Conservation (phyloP, 768 basidiomycete genomes). For the Lenzites betulinus region DNA sequence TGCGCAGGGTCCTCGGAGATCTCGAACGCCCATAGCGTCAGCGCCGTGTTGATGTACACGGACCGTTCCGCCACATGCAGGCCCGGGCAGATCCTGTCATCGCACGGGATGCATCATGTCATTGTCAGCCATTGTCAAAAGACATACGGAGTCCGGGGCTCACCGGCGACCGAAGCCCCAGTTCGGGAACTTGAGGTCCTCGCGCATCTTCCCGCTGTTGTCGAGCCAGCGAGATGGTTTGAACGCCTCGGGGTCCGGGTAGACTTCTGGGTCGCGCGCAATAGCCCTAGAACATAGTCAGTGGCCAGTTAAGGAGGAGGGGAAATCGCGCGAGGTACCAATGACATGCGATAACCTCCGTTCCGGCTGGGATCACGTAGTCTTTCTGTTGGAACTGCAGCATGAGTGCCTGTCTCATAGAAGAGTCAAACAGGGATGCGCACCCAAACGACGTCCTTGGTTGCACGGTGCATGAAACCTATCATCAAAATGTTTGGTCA, state of each 20-base stretch:
- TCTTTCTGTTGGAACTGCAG: slow-evolving; percentile 25
- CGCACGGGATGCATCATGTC: neutral
- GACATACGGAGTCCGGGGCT: neutral
- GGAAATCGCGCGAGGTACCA: slow-evolving; percentile 31
- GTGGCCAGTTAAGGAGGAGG: neutral
- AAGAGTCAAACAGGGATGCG: neutral
- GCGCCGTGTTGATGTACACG: slow-evolving; percentile 64
- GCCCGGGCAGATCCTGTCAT: slow-evolving; percentile 61
- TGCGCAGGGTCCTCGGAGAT: slow-evolving; percentile 50
- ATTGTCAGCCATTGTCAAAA: neutral
- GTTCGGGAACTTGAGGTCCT: slow-evolving; percentile 34
- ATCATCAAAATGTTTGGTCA: slow-evolving; percentile 26
- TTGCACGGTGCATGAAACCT: slow-evolving; percentile 67
- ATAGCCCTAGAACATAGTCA: slow-evolving; percentile 30
- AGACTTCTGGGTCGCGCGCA: slow-evolving; percentile 35
- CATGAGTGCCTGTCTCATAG: neutral
- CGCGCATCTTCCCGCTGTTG: slow-evolving; percentile 30
- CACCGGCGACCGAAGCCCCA: slow-evolving; percentile 42
- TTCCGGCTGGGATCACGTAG: slow-evolving; percentile 44
- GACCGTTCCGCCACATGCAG: slow-evolving; percentile 58
- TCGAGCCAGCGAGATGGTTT: slow-evolving; percentile 37
- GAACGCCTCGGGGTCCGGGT: slow-evolving; percentile 36
- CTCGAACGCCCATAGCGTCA: slow-evolving; percentile 66
- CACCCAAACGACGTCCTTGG: slow-evolving; percentile 66
- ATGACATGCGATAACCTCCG: slow-evolving; percentile 40